Conservation (phyloP, 2,329 filamentous ascomycete genomes). For the Cladobotryum protrusum region DNA sequence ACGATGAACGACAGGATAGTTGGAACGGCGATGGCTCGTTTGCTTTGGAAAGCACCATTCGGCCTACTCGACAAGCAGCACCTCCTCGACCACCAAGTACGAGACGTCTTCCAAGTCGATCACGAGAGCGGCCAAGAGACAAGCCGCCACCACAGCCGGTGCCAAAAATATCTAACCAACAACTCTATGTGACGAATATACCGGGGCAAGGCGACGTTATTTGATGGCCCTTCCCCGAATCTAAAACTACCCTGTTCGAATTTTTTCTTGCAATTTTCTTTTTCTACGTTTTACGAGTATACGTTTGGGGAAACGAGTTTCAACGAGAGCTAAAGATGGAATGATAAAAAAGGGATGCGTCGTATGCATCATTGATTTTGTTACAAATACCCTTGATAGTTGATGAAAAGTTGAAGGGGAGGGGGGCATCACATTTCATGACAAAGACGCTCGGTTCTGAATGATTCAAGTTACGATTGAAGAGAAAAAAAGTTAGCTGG, state of each 20-base stretch:
- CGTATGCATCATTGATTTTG: not conserved
- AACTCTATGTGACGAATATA: constrained; percentile 26
- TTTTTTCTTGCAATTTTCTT: not conserved
- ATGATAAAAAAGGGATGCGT: not conserved
- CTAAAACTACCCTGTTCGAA: not conserved
- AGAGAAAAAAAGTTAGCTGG: not conserved
- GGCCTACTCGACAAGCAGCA: constrained; percentile 16
- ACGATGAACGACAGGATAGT: constrained; percentile 46
- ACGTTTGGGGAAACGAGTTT: constrained; percentile 1
- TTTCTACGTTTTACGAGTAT: constrained; percentile 1
- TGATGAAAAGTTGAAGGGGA: not conserved
- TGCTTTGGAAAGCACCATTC: constrained; percentile 55
- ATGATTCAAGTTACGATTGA: not conserved
- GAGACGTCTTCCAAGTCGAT: constrained; percentile 25
- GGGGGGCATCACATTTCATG: not conserved
- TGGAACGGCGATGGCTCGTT: constrained; percentile 42
- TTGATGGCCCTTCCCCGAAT: constrained; percentile 3
- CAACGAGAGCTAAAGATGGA: not conserved
- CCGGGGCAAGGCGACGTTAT: constrained; percentile 32
- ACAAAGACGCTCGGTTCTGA: not conserved
- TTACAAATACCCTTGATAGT: constrained; percentile 1
- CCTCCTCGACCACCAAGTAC: constrained; percentile 43
- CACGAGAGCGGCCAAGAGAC: constrained; percentile 27
- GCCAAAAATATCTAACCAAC: constrained; percentile 34
- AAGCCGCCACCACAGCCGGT: constrained; percentile 34